phyloP scores from a whole-genome alignment of 768 basidiomycete species.

The Leccinum truebloodii region DNA sequence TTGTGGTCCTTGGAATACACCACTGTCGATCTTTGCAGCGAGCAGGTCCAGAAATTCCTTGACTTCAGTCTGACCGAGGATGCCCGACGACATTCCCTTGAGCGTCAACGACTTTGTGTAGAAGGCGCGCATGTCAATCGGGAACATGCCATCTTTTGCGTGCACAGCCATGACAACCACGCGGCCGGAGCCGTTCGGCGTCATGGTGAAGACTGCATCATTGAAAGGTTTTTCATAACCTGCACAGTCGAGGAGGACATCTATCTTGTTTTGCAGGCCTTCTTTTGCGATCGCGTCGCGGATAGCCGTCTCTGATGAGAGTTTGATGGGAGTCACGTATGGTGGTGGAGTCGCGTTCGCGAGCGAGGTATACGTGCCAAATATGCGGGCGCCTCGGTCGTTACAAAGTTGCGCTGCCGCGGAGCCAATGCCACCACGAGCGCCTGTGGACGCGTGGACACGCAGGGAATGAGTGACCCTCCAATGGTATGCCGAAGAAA shows the following conservation, averaged over 20 bases:
- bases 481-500: not conserved
- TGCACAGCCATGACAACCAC: conserved; percentile 38
- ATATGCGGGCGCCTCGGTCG: conserved; percentile 33
- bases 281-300: conserved; percentile 29
- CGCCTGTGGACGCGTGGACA: conserved; percentile 20
- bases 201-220: conserved; percentile 37
- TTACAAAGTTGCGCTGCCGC: conserved; percentile 35
- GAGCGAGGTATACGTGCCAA: conserved; percentile 37
- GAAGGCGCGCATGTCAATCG: conserved; percentile 33
- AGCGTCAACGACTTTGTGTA: conserved; percentile 33
- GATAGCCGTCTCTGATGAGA: conserved; percentile 32
- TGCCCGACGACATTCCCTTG: conserved; percentile 34
- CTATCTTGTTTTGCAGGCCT: conserved; percentile 32
- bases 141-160: conserved; percentile 33
- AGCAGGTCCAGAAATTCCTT: conserved; percentile 32
- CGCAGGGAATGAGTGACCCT: not conserved
- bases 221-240: conserved; percentile 36
- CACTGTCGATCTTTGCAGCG: conserved; percentile 32
- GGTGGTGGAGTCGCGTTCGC: conserved; percentile 24
- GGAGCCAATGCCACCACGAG: conserved; percentile 37
- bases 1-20: conserved; percentile 29
- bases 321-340: conserved; percentile 34
- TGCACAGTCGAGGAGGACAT: conserved; percentile 36
- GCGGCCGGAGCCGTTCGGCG: conserved; percentile 32
- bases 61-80: conserved; percentile 22